Conservation (phyloP, 768 basidiomycete species). For the Suillus variegatus region DNA sequence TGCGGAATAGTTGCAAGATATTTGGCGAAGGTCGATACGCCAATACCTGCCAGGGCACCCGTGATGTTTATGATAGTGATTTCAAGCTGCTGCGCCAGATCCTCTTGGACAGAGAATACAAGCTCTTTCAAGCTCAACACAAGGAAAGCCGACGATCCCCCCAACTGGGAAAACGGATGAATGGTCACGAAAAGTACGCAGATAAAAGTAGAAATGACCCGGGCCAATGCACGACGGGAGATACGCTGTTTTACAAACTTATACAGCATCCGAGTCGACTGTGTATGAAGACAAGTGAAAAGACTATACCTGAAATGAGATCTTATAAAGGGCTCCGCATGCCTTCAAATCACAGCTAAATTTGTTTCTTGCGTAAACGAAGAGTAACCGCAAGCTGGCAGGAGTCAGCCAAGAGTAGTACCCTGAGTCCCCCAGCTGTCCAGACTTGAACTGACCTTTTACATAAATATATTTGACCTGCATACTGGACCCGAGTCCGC, state of each 20-base stretch:
- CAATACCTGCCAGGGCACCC: slow-evolving; percentile 43
- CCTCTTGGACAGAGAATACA: slow-evolving; percentile 48
- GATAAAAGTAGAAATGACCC: slow-evolving; percentile 45
- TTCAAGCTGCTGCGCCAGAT: slow-evolving; percentile 50
- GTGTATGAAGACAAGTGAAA: background rate
- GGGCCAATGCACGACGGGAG: slow-evolving; percentile 36
- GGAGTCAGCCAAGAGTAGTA: background rate
- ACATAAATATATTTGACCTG: too few relatives aligned
- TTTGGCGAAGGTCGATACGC: slow-evolving; percentile 37
- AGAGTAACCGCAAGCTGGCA: background rate
- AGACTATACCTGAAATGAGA: background rate
- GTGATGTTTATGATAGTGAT: slow-evolving; percentile 43
- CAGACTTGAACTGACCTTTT: too few relatives aligned
- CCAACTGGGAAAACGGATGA: slow-evolving; percentile 40
- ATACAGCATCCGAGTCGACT: background rate
- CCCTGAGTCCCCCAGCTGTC: background rate
- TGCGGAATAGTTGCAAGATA: slow-evolving; percentile 32
- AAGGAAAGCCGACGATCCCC: slow-evolving; percentile 42
- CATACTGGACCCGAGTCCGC: too few relatives aligned
- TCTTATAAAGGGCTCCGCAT: background rate
- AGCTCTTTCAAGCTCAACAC: slow-evolving; percentile 44
- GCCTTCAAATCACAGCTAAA: background rate
- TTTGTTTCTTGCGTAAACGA: background rate
- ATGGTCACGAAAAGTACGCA: slow-evolving; percentile 41
- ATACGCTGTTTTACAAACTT: background rate